Conservation (phyloP, 495 filamentous ascomycete species). For the Penicillium cataractarum region DNA sequence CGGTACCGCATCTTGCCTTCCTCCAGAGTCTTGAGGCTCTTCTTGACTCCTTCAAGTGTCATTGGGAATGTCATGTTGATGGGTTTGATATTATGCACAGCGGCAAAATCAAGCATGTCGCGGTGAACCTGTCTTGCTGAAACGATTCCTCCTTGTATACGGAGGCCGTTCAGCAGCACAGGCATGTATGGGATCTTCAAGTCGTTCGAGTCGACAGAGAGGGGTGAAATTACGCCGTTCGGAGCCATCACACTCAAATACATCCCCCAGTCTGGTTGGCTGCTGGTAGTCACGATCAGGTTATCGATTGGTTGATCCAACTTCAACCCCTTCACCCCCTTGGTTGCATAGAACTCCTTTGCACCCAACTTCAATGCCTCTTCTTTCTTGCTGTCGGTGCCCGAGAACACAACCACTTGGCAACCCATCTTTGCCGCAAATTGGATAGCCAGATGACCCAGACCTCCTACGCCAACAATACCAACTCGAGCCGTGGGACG, state of each 20-base stretch:
- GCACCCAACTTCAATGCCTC: conserved; percentile 59
- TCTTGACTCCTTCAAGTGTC: conserved; percentile 54
- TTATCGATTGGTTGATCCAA: conserved; percentile 39
- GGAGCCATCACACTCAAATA: conserved; percentile 47
- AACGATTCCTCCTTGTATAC: conserved; percentile 57
- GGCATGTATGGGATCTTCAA: conserved; percentile 58
- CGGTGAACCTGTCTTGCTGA: conserved; percentile 51
- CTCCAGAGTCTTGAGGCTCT: conserved; percentile 56
- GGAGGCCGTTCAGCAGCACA: conserved; percentile 49
- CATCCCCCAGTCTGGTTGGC: conserved; percentile 45
- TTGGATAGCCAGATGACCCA: conserved; percentile 67
- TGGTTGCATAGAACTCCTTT: conserved; percentile 51
- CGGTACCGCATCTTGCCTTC: conserved; percentile 62
- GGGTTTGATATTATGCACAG: conserved; percentile 57
- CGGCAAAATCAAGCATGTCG: conserved; percentile 63
- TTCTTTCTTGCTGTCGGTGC: conserved; percentile 58
- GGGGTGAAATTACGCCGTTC: conserved; percentile 53
- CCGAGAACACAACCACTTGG: conserved; percentile 62
- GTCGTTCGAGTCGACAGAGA: conserved; percentile 51
- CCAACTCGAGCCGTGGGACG: conserved; percentile 58
- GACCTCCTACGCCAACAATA: conserved; percentile 63
- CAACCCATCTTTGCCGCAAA: conserved; percentile 66
- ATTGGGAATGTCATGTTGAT: conserved; percentile 59
- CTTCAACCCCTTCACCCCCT: conserved; percentile 42
- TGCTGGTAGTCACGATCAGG: conserved; percentile 53